Evolutionary conservation across 352 stramenopile genomes (phyloP), one percentile per base, ranked within the genome.

Genomic region (Pythium rhizo-oryzae): DNA sequence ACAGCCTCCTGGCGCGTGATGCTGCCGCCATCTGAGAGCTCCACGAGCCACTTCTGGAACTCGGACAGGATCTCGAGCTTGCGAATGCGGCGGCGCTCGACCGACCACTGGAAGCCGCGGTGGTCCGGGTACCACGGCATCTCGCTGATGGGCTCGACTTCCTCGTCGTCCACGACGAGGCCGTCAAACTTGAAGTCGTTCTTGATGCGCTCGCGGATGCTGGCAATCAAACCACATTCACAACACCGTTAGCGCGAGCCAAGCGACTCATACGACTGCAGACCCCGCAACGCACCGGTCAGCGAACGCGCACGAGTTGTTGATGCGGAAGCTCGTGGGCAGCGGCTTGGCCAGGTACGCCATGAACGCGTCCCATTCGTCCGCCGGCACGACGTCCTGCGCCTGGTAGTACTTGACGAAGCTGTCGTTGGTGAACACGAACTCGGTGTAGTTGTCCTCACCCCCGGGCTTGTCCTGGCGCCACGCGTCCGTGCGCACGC

Each of bases 1-100:
- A 99, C 98, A 6, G 98, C 88, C 72, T 99, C 98, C 79, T 99
- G 98, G 44, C 98, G 93, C 23, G 97, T 99, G 57, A 99, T 96
- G 57, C 85, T 97, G 37, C 98, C 97, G 50, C 85, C 91, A 67
- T 97, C 82, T 13, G 91, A 98, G 47, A 99, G 85, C 57, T 96
- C 87, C 25, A 99, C 96, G 23, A 99, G 87, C 93, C 96, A 99
- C 50, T 98, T 87, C 76, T 99, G 96, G 62, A 99, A 97, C 56
- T 96, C 82, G 63, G 94, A 85, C 3, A 99, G 77, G 28, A 91
- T 87, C 64, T 89, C 80, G 54, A 99, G 87, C 73, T 98, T 97
- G 65, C 95, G 91, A 39, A 99, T 90, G 67, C 91, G 90, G 71
- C 87, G 86, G 24, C 87, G 86, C 72, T 97, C 87, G 30, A 97